phyloP scores from a whole-genome alignment of 306 rosid species.

The Vachellia collinsii region DNA sequence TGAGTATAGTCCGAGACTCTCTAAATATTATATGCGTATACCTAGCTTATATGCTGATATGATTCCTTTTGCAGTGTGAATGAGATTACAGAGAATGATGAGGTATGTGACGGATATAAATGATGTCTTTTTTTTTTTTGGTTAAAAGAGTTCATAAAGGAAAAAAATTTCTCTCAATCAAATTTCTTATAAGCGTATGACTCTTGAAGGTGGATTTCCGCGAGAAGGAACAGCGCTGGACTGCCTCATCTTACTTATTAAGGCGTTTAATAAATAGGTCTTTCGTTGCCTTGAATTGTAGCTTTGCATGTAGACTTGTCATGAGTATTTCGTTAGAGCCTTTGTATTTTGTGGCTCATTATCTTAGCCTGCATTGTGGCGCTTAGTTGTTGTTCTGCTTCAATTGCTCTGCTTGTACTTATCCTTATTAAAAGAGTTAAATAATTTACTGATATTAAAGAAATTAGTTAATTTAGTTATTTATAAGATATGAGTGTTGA shows the following conservation, averaged over 20 bases:
- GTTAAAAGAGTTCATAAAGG: not conserved
- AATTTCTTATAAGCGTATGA: conserved; percentile 24
- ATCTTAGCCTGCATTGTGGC: not conserved
- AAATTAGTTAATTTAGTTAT: too few species aligned
- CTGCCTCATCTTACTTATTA: not conserved
- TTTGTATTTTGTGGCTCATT: not conserved
- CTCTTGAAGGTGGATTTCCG: conserved; percentile 34
- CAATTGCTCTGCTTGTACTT: not conserved
- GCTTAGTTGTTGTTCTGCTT: not conserved
- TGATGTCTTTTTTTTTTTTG: too few species aligned
- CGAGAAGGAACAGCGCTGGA: conserved; percentile 3
- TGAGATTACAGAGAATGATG: not conserved
- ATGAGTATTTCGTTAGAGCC: not conserved
- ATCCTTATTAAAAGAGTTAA: too few species aligned
- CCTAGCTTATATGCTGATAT: not conserved
- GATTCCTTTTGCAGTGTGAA: not conserved
- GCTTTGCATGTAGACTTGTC: conserved; percentile 27
- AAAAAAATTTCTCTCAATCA: not conserved
- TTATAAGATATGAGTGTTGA: too few species aligned
- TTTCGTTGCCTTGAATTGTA: conserved; percentile 25
- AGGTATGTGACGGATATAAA: not conserved
- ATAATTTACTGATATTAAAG: too few species aligned
- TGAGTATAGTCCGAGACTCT: not conserved
- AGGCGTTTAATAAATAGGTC: conserved; percentile 21
- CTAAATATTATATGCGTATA: not conserved